These are phyloP conservation scores for Leptomonas seymouri DNA, from an alignment of 208 protist species.

Conservation along the genomic window DNA sequence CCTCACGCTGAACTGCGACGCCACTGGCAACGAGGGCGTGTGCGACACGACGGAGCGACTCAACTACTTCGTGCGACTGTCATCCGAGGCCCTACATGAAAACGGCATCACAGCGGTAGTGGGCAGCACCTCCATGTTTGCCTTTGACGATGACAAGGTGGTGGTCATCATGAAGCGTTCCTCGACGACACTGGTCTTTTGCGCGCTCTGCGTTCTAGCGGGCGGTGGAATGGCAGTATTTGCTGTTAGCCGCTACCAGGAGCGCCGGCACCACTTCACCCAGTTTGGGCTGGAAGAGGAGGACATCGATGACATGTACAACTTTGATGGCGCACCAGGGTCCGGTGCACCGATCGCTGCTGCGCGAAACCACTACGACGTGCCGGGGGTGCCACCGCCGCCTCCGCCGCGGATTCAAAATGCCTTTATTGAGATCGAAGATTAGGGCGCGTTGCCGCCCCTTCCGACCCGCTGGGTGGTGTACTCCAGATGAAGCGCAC, in stretches of 20 bases:
- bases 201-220: conserved; percentile 10
- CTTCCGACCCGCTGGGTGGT: not conserved
- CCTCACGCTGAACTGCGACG: conserved; percentile 64
- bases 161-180: not conserved
- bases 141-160: conserved; percentile 27
- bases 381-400: not conserved
- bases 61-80: conserved; percentile 51
- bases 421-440: conserved; percentile 85
- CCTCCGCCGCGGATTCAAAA: conserved; percentile 31
- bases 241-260: conserved; percentile 64
- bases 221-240: conserved; percentile 45
- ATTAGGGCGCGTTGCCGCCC: conserved; percentile 40
- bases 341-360: conserved; percentile 8
- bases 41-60: conserved; percentile 63
- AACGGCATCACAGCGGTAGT: conserved; percentile 30
- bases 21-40: conserved; percentile 12
- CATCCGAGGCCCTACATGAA: not conserved
- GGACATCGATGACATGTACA: conserved; percentile 87
- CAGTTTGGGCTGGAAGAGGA: conserved; percentile 77
- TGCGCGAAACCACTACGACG: conserved; percentile 16
- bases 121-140: conserved; percentile 26
- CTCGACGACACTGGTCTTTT: conserved; percentile 6
- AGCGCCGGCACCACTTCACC: conserved; percentile 74
- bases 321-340: conserved; percentile 20
- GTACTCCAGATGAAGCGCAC: not conserved